Evolutionary conservation across 2,329 filamentous ascomycete genomes (phyloP), one percentile per base, ranked within the genome.

Genomic region (Moelleriella libera): DNA sequence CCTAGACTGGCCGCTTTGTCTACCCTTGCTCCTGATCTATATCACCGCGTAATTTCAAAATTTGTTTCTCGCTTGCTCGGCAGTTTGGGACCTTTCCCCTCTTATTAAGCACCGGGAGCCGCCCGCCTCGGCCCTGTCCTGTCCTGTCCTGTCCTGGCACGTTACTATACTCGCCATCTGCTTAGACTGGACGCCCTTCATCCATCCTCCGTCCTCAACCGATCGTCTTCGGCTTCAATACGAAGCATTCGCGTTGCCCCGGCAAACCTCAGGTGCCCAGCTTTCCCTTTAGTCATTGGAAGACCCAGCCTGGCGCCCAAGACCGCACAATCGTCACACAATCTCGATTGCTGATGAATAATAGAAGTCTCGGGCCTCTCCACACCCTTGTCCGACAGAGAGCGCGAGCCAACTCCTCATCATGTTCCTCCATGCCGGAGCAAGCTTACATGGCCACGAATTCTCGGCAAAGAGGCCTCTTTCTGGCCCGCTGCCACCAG

Each of bases 371-470:
- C 14, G 8, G 32, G 7, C 32, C 7, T 11, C 32, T 11, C 32
- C 32, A 41, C n/a, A 41, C 40, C 10, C 9, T n/a, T 14, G 40
- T 41, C 8, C 40, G 8, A n/a, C 40, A 41, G 6, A 14, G 40
- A 41, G 40, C 40, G 9, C 14, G 14, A 43, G 37, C 30, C 31
- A 28, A 28, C 11, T 14, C 44, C 30, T 30, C 47, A 45, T 37
- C 29, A 80, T 80, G 76, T 76, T 80, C 57, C 63, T 80, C 34
- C 76, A 80, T 55, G 68, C 74, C 14, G 76, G 74, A 43, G 76
- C 76, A 45, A 73, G 75, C 61, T 66, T 80, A 21, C 75, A 80
- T 57, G 76, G 75, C 58, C 76, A 79, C 57, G 75, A 79, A 57
- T 79, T 74, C 55, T 76, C 74, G 31, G 60, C 62, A 48, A 61